Conservation (phyloP, 345 rosid species). For the Tarenaya hassleriana region DNA sequence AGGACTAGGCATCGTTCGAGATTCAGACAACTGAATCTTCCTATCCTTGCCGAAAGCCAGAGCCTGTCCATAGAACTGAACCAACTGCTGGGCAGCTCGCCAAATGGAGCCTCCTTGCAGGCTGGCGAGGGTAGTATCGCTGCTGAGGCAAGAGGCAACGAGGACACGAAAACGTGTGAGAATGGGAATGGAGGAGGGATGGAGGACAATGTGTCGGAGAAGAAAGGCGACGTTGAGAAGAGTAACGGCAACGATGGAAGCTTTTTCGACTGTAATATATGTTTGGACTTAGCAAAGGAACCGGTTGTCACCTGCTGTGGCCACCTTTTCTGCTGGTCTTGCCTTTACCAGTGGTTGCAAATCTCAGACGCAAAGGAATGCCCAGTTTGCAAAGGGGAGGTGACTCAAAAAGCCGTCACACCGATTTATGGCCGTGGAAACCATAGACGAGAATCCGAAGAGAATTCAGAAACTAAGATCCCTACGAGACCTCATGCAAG, state of each 20-base stretch:
- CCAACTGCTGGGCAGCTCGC: constrained; percentile 46
- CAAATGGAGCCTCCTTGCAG: constrained; percentile 43
- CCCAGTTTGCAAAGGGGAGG: constrained; percentile 97
- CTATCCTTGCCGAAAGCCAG: constrained; percentile 33
- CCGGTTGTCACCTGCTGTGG: constrained; percentile 95
- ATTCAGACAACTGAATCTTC: constrained; percentile 45
- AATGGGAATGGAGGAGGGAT: constrained; percentile 51
- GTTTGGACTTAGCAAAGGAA: constrained; percentile 73
- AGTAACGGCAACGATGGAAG: constrained; percentile 54
- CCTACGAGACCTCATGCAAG: constrained; percentile 73
- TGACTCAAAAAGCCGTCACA: constrained; percentile 57
- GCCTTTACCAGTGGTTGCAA: constrained; percentile 75
- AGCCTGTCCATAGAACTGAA: constrained; percentile 51
- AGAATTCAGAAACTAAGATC: constrained; percentile 54
- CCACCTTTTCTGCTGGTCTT: constrained; percentile 94
- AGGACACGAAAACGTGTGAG: constrained; percentile 65
- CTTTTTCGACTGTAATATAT: constrained; percentile 76
- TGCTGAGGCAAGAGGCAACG: constrained; percentile 60
- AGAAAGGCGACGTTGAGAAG: constrained; percentile 52
- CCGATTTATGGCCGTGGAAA: constrained; percentile 85
- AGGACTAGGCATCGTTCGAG: constrained; percentile 45
- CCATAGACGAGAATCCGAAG: constrained; percentile 45
- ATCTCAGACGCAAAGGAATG: constrained; percentile 82
- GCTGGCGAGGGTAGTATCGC: constrained; percentile 84
- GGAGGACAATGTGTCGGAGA: constrained; percentile 46